Evolutionary conservation across 345 rosid genomes (phyloP).

Genomic region (Sonneratia caseolaris): DNA sequence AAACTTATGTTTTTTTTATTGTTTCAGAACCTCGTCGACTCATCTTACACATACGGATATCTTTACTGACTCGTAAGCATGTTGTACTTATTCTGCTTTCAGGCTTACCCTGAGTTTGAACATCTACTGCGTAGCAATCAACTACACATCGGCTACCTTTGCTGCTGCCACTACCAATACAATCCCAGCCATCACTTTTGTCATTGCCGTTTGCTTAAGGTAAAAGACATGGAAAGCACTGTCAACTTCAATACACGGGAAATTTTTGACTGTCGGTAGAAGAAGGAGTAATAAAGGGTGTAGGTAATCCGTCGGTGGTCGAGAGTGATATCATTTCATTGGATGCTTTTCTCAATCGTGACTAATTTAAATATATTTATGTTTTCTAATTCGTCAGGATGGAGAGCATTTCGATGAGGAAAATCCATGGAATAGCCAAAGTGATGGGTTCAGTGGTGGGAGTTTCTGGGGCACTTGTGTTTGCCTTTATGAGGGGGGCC

Average conservation of each 20-base stretch:
- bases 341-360: no score
- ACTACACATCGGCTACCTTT: constrained; percentile 66
- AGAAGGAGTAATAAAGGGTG: no score
- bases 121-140: constrained; percentile 57
- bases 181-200: constrained; percentile 67
- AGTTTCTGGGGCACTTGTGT: constrained; percentile 64
- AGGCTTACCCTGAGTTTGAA: constrained; percentile 67
- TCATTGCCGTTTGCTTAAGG: constrained; percentile 54
- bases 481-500: constrained; percentile 74
- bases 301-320: no score
- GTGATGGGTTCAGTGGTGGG: constrained; percentile 50
- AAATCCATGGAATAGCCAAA: constrained; percentile 50
- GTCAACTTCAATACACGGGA: no score
- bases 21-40: not conserved
- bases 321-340: no score
- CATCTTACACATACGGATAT: no score
- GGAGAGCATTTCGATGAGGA: constrained; percentile 25
- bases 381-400: constrained; percentile 20
- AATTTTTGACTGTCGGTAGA: no score
- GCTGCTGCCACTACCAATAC: constrained; percentile 80
- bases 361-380: not conserved
- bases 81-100: constrained; percentile 3
- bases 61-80: no score
- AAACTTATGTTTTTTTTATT: not conserved
- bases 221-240: constrained; percentile 7